These are phyloP conservation scores for Diplotaxis tenuifolia DNA, from an alignment of 345 rosid genomes.

Conservation along the genomic window DNA sequence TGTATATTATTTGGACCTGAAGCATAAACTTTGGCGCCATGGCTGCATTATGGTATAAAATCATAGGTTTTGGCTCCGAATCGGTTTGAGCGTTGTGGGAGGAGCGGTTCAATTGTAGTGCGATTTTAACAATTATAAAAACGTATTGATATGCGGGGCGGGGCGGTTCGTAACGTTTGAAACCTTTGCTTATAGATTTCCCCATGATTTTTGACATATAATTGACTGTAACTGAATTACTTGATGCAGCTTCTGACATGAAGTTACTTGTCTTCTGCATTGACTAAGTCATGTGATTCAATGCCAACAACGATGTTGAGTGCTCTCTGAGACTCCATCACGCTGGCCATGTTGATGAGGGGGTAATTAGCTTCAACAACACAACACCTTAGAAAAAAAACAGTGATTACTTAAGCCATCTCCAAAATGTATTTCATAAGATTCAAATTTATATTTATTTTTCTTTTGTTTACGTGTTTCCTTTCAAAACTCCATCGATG, in stretches of 20 bases:
- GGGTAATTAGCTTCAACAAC: slow-evolving; percentile 5
- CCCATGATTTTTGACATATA: neutral
- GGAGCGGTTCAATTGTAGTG: no score
- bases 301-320: neutral
- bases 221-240: slow-evolving; percentile 1
- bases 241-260: slow-evolving; percentile 4
- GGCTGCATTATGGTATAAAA: neutral
- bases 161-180: no score
- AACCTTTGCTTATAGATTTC: neutral
- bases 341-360: slow-evolving; percentile 17
- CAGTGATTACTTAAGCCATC: neutral
- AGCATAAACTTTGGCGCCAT: neutral
- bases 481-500: neutral
- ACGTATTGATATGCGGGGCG: no score
- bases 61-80: neutral
- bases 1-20: neutral
- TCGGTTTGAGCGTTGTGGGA: no score
- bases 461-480: neutral
- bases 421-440: neutral
- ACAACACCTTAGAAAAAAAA: neutral
- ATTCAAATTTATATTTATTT: neutral
- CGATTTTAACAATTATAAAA: no score
- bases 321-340: neutral
- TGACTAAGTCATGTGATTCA: slow-evolving; percentile 10
- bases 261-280: neutral